Conservation (phyloP, 768 basidiomycete genomes). For the Leccinum subgranulosum region DNA sequence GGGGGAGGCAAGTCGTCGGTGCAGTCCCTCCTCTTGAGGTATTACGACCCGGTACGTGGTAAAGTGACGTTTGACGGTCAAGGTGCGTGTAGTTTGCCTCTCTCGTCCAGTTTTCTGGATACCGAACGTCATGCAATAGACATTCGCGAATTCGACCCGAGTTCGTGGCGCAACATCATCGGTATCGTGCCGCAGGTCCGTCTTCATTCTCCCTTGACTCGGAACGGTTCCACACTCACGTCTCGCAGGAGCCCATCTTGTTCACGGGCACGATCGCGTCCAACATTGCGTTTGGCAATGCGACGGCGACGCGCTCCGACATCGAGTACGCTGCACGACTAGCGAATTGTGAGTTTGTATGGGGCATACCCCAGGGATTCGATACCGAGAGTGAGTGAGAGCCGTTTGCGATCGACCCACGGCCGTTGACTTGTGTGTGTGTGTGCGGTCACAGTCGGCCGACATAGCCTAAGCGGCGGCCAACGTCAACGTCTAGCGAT, state of each 20-base stretch:
- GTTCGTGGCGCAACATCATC: slow-evolving; percentile 85
- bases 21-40: slow-evolving; percentile 81
- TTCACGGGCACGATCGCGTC: slow-evolving; percentile 93
- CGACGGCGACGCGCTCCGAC: slow-evolving; percentile 70
- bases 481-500: slow-evolving; percentile 82
- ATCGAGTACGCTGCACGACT: slow-evolving; percentile 86
- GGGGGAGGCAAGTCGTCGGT: slow-evolving; percentile 94
- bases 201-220: not conserved
- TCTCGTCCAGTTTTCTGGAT: not conserved
- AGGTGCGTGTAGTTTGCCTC: slow-evolving; percentile 46
- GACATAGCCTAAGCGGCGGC: slow-evolving; percentile 49
- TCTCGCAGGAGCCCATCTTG: slow-evolving; percentile 64
- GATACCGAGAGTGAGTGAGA: slow-evolving; percentile 80
- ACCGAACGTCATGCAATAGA: slow-evolving; percentile 39
- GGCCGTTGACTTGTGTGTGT: not conserved
- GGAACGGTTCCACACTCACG: too few species aligned
- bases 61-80: slow-evolving; percentile 83
- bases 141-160: slow-evolving; percentile 79
- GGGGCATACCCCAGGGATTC: slow-evolving; percentile 91
- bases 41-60: slow-evolving; percentile 86
- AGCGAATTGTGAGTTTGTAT: slow-evolving; percentile 95
- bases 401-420: not conserved
- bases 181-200: slow-evolving; percentile 87
- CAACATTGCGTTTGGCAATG: slow-evolving; percentile 88
- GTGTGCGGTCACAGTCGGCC: slow-evolving; percentile 16